Evolutionary conservation across 2,329 filamentous ascomycete genomes (phyloP).

Genomic region (Beauveria pseudobassiana): DNA sequence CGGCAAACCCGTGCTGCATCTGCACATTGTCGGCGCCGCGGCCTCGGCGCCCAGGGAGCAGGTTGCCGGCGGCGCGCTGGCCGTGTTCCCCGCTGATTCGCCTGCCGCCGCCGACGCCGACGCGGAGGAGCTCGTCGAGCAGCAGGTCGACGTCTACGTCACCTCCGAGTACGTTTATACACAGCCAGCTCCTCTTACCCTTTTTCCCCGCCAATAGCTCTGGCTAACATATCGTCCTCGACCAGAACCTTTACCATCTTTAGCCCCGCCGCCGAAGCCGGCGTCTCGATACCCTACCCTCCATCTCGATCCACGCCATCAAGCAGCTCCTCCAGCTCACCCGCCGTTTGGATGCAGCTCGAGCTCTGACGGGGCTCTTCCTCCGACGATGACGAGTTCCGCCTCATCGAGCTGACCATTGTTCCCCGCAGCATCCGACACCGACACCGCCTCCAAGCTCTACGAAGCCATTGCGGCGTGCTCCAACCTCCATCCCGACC

Average conservation of each 20-base stretch:
- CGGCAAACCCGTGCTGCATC: slow-evolving; percentile 64
- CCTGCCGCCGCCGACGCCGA: slow-evolving; percentile 17
- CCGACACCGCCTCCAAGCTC: slow-evolving; percentile 33
- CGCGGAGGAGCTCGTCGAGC: slow-evolving; percentile 33
- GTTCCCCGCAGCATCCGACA: slow-evolving; percentile 36
- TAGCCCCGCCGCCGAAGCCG: slow-evolving; percentile 47
- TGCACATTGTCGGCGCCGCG: slow-evolving; percentile 48
- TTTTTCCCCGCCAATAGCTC: background rate
- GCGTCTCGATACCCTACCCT: slow-evolving; percentile 64
- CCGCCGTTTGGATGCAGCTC: slow-evolving; percentile 60
- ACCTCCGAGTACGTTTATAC: slow-evolving; percentile 42
- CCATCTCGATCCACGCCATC: slow-evolving; percentile 68
- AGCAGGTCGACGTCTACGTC: slow-evolving; percentile 49
- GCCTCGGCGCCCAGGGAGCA: slow-evolving; percentile 51
- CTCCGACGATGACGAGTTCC: slow-evolving; percentile 49
- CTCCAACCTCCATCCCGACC: slow-evolving; percentile 70
- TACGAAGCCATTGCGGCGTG: slow-evolving; percentile 67
- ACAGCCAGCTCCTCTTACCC: too few species aligned
- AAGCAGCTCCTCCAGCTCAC: slow-evolving; percentile 44
- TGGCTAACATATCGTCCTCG: background rate
- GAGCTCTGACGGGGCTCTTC: slow-evolving; percentile 53
- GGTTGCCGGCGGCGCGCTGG: slow-evolving; percentile 37
- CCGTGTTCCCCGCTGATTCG: slow-evolving; percentile 40
- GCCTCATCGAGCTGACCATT: slow-evolving; percentile 61
- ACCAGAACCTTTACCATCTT: slow-evolving; percentile 50